These are phyloP conservation scores for Barnettozyma hawaiiensis DNA, from an alignment of 1,139 yeast species.

Conservation along the genomic window DNA sequence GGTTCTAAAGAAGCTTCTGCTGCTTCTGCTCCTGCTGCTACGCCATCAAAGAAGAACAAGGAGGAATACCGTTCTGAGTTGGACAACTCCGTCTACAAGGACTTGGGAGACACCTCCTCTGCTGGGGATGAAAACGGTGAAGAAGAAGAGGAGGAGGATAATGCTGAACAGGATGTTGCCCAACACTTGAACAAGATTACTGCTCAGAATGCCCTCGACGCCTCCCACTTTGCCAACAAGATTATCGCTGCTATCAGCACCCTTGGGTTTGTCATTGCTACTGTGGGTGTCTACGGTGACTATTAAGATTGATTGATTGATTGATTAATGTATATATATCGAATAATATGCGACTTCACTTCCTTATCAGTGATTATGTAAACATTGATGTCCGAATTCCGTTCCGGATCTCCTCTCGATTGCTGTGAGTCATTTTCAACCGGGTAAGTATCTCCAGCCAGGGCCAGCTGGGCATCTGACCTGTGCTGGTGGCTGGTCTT, in stretches of 20 bases:
- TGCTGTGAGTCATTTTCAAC: too few species aligned
- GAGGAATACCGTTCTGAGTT: constrained; percentile 20
- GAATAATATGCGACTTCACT: background rate
- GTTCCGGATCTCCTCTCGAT: background rate
- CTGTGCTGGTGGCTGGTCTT: too few species aligned
- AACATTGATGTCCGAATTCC: background rate
- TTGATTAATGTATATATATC: too few species aligned
- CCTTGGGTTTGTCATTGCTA: constrained; percentile 22
- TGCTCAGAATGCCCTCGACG: constrained; percentile 12
- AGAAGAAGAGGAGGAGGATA: constrained; percentile 18
- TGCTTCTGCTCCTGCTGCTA: background rate
- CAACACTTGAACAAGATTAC: constrained; percentile 20
- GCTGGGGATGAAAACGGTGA: constrained; percentile 15
- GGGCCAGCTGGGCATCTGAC: too few species aligned
- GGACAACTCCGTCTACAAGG: constrained; percentile 26
- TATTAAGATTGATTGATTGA: too few species aligned
- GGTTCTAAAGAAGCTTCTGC: background rate
- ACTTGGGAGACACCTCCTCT: constrained; percentile 22
- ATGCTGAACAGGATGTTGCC: constrained; percentile 23
- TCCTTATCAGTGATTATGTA: background rate
- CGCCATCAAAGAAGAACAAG: constrained; percentile 8
- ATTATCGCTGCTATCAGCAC: constrained; percentile 17
- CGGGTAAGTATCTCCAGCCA: too few species aligned
- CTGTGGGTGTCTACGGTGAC: constrained; percentile 25
- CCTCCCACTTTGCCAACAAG: constrained; percentile 14